Percentiles rank a stretch among this genome's conserved stretches.
Conservation (phyloP, 2,329 filamentous ascomycete species). For the Aureobasidium sp. region DNA sequence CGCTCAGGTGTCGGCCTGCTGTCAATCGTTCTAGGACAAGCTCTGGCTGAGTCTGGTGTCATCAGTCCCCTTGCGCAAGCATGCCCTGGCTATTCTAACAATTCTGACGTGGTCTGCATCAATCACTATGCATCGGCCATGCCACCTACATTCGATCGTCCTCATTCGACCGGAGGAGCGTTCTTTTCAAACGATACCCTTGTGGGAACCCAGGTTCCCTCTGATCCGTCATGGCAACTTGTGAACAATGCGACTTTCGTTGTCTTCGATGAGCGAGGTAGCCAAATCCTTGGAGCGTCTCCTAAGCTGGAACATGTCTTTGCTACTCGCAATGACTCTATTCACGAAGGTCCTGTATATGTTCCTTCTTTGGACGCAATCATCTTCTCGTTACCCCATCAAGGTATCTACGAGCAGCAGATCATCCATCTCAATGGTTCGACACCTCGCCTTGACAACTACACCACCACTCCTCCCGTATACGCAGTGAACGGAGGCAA, state of each 20-base stretch:
- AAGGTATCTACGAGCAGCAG: conserved; percentile 31
- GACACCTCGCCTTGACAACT: conserved; percentile 35
- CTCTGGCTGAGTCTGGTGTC: conserved; percentile 14
- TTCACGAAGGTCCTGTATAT: conserved; percentile 40
- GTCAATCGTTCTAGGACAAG: background rate
- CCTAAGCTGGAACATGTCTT: conserved; percentile 35
- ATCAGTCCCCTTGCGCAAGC: conserved; percentile 11
- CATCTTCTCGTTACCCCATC: conserved; percentile 32
- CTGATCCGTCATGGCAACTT: conserved; percentile 28
- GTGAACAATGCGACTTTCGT: conserved; percentile 27
- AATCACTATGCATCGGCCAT: conserved; percentile 20
- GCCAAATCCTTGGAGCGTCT: conserved; percentile 31
- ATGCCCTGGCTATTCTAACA: conserved; percentile 17
- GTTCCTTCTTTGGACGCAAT: conserved; percentile 35
- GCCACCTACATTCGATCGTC: conserved; percentile 18
- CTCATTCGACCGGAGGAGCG: background rate
- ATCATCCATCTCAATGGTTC: conserved; percentile 37
- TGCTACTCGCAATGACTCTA: conserved; percentile 29
- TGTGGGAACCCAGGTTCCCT: conserved; percentile 19
- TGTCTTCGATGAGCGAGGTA: conserved; percentile 31
- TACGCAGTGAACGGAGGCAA: conserved; percentile 39
- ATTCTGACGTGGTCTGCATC: conserved; percentile 18
- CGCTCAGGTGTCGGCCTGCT: background rate
- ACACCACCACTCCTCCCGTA: conserved; percentile 36
- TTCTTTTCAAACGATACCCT: conserved; percentile 18